Evolutionary conservation across 768 basidiomycete genomes (phyloP).

Genomic region (Ephemerocybe angulata): DNA sequence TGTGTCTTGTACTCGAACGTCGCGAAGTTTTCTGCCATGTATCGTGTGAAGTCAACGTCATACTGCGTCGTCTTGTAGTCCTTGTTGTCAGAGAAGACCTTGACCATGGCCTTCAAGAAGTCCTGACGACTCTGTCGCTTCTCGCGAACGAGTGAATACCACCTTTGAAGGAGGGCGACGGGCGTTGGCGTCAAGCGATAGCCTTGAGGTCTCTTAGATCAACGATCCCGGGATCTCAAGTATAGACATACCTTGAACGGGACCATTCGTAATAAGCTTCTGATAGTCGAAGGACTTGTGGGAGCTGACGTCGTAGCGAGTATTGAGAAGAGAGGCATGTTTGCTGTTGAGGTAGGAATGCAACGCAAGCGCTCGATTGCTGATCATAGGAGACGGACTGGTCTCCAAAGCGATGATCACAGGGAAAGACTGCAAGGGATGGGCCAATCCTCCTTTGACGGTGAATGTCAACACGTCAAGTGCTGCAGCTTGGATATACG

Average conservation of each 20-base stretch:
- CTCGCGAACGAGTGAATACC: constrained; percentile 90
- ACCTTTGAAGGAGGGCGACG: constrained; percentile 75
- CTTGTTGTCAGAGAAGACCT: constrained; percentile 74
- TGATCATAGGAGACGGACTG: constrained; percentile 54
- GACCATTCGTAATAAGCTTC: constrained; percentile 44
- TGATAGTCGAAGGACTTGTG: constrained; percentile 83
- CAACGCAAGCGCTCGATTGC: constrained; percentile 72
- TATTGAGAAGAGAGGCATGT: constrained; percentile 85
- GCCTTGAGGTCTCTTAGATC: constrained; percentile 36
- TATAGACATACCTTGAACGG: constrained; percentile 49
- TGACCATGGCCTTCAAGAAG: constrained; percentile 78
- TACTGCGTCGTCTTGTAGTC: constrained; percentile 58
- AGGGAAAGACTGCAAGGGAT: constrained; percentile 93
- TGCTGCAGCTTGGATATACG: constrained; percentile 74
- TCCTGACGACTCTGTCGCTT: constrained; percentile 85
- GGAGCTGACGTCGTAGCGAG: constrained; percentile 79
- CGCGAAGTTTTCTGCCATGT: constrained; percentile 93
- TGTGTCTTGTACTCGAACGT: constrained; percentile 92
- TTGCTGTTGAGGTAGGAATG: constrained; percentile 84
- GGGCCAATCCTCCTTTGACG: constrained; percentile 91
- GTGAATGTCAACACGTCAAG: constrained; percentile 92
- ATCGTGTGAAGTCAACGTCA: constrained; percentile 83
- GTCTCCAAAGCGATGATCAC: constrained; percentile 94
- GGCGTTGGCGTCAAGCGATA: constrained; percentile 63
- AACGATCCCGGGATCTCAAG: not conserved